Conservation (phyloP, 345 rosid species). For the Odontarrhena argentea region DNA sequence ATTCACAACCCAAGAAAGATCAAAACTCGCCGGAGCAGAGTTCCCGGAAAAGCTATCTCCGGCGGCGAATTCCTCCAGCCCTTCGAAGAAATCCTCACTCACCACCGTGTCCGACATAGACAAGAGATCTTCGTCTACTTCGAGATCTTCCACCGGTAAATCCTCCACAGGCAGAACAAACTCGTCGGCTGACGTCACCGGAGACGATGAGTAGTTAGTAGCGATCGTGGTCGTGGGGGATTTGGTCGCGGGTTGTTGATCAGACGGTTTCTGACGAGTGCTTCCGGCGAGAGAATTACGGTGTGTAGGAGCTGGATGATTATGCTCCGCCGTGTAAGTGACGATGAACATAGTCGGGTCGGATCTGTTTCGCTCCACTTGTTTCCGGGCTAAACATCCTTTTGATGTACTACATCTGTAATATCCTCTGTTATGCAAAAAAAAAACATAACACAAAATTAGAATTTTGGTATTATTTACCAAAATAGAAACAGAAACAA, state of each 20-base stretch:
- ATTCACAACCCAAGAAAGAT: conserved; percentile 54
- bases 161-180: conserved; percentile 47
- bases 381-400: conserved; percentile 95
- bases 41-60: conserved; percentile 55
- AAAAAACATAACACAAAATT: background rate
- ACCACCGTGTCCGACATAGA: conserved; percentile 60
- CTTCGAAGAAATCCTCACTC: conserved; percentile 86
- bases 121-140: conserved; percentile 60
- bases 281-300: conserved; percentile 93
- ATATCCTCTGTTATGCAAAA: conserved; percentile 64
- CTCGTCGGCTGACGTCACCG: conserved; percentile 61
- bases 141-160: conserved; percentile 48
- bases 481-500: background rate
- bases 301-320: conserved; percentile 93
- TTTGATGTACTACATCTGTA: conserved; percentile 96
- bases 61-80: conserved; percentile 63
- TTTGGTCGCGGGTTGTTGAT: conserved; percentile 45
- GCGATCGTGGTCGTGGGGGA: conserved; percentile 43
- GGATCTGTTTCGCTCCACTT: conserved; percentile 97
- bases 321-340: conserved; percentile 95
- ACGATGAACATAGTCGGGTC: conserved; percentile 87
- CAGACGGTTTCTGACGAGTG: conserved; percentile 69
- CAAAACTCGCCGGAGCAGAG: conserved; percentile 55
- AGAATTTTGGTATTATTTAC: conserved; percentile 6
- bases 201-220: conserved; percentile 45